Evolutionary conservation across 2,329 filamentous ascomycete species (phyloP).

Genomic region (Fusarium sp.): DNA sequence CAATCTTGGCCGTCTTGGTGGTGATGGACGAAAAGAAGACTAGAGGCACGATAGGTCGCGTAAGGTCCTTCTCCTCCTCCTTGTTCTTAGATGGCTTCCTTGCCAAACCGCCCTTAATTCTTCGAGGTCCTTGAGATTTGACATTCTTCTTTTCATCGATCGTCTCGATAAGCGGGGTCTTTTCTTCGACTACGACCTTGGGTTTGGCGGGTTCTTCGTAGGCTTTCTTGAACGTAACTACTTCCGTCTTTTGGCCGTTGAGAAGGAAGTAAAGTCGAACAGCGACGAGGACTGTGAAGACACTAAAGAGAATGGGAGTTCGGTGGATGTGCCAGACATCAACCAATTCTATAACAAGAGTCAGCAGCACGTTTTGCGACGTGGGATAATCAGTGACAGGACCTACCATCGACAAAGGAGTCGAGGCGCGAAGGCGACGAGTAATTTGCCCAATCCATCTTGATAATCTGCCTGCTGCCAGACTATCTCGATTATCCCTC

Average conservation of each 20-base stretch:
- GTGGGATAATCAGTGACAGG: neutral
- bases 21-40: slow-evolving; percentile 94
- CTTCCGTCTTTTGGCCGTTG: slow-evolving; percentile 53
- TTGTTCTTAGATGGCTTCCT: slow-evolving; percentile 51
- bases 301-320: slow-evolving; percentile 60
- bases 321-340: slow-evolving; percentile 65
- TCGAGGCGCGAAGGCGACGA: slow-evolving; percentile 48
- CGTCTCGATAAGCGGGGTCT: slow-evolving; percentile 38
- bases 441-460: slow-evolving; percentile 48
- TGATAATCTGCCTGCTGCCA: slow-evolving; percentile 28
- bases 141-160: slow-evolving; percentile 50
- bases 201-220: slow-evolving; percentile 49
- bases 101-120: slow-evolving; percentile 63
- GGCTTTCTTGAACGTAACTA: slow-evolving; percentile 57
- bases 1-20: slow-evolving; percentile 83
- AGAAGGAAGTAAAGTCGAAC: slow-evolving; percentile 62
- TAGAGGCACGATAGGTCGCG: slow-evolving; percentile 75
- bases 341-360: slow-evolving; percentile 53
- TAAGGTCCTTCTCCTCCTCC: slow-evolving; percentile 51
- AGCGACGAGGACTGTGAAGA: slow-evolving; percentile 57
- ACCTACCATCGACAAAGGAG: slow-evolving; percentile 47
- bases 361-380: slow-evolving; percentile 27
- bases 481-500: slow-evolving; percentile 11
- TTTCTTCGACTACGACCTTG: slow-evolving; percentile 25
- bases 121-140: slow-evolving; percentile 62